These are phyloP conservation scores for Dendrobium catenatum DNA, from an alignment of 106 monocot genomes.

Conservation along the genomic window DNA sequence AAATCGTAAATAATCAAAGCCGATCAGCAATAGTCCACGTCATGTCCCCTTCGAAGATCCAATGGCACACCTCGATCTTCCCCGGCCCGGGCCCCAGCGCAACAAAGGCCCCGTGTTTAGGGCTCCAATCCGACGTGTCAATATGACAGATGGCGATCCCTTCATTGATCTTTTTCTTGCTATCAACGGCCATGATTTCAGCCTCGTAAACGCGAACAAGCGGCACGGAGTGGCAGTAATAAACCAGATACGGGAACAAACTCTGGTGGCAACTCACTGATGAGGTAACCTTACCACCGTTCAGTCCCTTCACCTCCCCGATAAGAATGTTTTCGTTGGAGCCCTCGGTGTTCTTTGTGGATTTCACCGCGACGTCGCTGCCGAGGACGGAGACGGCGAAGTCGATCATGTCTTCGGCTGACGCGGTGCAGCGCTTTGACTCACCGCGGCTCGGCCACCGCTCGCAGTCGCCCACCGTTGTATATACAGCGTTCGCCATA, in stretches of 20 bases:
- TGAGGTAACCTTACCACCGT: constrained; percentile 66
- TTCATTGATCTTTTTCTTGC: constrained; percentile 20
- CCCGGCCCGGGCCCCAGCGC: constrained; percentile 24
- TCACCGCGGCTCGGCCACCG: constrained; percentile 77
- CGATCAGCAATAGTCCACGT: constrained; percentile 75
- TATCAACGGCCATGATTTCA: constrained; percentile 15
- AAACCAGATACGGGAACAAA: constrained; percentile 80
- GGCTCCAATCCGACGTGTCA: constrained; percentile 35
- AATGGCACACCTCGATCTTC: constrained; percentile 33
- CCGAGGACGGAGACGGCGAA: constrained; percentile 70
- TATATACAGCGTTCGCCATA: constrained; percentile 48
- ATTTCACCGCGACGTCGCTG: constrained; percentile 43
- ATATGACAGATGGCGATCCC: constrained; percentile 33
- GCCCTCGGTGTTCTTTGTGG: constrained; percentile 46
- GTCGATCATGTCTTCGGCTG: constrained; percentile 86
- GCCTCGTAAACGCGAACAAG: constrained; percentile 6
- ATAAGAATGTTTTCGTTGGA: constrained; percentile 30
- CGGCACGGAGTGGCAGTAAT: constrained; percentile 96
- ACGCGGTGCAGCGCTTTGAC: constrained; percentile 74
- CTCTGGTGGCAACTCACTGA: constrained; percentile 98
- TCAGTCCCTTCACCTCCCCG: constrained; percentile 52
- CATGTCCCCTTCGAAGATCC: constrained; percentile 61
- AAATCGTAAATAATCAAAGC: not conserved
- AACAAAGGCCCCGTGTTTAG: constrained; percentile 22
- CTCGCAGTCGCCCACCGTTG: constrained; percentile 69